Evolutionary conservation across 345 rosid species (phyloP), one percentile per base, ranked within the genome.

Genomic region (Camelina hispida): DNA sequence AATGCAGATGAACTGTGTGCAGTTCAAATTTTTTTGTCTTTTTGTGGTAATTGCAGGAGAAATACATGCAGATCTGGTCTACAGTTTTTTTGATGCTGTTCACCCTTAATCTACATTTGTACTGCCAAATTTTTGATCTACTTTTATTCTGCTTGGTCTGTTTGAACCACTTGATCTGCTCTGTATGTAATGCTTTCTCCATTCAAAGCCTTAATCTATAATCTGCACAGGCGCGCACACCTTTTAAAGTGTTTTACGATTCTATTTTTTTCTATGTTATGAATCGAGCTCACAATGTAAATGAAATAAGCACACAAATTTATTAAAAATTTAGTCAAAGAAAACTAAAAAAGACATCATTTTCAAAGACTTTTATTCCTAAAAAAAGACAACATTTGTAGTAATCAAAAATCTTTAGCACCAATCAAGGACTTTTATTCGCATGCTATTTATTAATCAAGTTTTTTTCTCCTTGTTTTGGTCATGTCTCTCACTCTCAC

Each of bases 341-440:
- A 34, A n/a, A 25, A 25, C 4, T 8, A 35, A 9, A 59, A 4
- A 35, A 1, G 4, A 17, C 6, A 17, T 10, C 47, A 2, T 37
- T 60, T 35, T 37, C 15, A 37, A 37, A 60, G 9, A 59, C 46
- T 16, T 34, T 32, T 34, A 30, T 30, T 30, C 34, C 34, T 5
- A 30, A 23, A 23, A 23, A 23, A 23, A 23, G 30, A 28, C 30
- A 28, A 28, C 30, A 28, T 28, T 28, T 6, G 9, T 17, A 59
- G n/a, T 52, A 22, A 59, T 16, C 44, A 59, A 35, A 35, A 35
- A 28, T 37, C 2, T 35, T 57, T 60, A 60, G 47, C 47, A 9
- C 64, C 47, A 60, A 60, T 60, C 28, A 37, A 60, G 64, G 47
- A 10, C 8, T 18, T 35, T 40, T 20, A 38, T 61, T 61, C 17